Conservation (phyloP, 345 rosid species). For the Moricandia moricandioides region DNA sequence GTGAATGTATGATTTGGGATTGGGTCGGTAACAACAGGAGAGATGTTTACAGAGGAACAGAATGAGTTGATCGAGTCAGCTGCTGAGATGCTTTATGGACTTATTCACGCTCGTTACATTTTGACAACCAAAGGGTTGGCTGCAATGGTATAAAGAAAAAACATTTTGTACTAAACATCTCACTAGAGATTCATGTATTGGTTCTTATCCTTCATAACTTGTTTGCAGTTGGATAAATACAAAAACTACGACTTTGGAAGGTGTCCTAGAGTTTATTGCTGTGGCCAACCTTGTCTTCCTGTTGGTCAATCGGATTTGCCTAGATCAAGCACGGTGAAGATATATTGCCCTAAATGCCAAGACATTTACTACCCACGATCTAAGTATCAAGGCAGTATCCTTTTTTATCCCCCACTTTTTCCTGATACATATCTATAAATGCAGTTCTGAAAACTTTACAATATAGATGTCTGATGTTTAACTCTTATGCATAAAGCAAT, state of each 20-base stretch:
- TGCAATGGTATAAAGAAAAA: conserved; percentile 60
- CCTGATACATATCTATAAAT: not conserved
- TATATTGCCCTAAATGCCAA: conserved; percentile 87
- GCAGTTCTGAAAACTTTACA: not conserved
- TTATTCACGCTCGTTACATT: conserved; percentile 86
- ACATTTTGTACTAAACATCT: not conserved
- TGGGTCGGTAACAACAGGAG: conserved; percentile 54
- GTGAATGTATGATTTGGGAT: conserved; percentile 30
- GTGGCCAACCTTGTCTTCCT: conserved; percentile 95
- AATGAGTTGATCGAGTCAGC: conserved; percentile 93
- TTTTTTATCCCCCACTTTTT: conserved; percentile 5
- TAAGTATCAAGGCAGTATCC: conserved; percentile 99
- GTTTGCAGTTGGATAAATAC: conserved; percentile 76
- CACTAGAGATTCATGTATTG: not conserved
- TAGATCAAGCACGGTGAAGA: conserved; percentile 85
- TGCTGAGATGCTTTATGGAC: conserved; percentile 96
- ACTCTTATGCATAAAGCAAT: too few relatives aligned
- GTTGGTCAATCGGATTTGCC: conserved; percentile 90
- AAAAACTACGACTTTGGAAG: conserved; percentile 95
- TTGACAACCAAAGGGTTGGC: conserved; percentile 94
- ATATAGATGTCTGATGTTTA: too few relatives aligned
- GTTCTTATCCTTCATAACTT: not conserved
- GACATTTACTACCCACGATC: conserved; percentile 91
- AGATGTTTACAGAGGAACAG: conserved; percentile 94
- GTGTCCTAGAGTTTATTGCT: conserved; percentile 96